These are phyloP conservation scores for Pezicula neosporulosa DNA, from an alignment of 2,329 filamentous ascomycete genomes.

Conservation along the genomic window DNA sequence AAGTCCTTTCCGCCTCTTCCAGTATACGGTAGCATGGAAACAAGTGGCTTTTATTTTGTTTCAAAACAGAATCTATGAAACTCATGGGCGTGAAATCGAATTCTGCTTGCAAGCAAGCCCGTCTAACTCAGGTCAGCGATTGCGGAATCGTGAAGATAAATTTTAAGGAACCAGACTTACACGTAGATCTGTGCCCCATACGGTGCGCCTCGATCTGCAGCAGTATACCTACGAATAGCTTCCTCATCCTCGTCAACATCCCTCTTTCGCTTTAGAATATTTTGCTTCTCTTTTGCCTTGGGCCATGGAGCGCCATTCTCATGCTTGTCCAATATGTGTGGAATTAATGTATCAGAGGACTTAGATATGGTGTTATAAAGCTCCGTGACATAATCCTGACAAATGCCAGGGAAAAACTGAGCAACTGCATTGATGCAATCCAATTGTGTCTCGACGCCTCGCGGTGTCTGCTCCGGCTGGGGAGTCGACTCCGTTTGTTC, in stretches of 20 bases:
- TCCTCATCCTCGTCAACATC: conserved; percentile 31
- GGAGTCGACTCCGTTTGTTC: no score
- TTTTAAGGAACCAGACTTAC: neutral
- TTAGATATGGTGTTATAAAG: conserved; percentile 28
- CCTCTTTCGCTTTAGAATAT: conserved; percentile 32
- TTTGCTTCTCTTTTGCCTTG: conserved; percentile 33
- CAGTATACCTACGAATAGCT: conserved; percentile 28
- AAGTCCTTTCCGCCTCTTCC: conserved; percentile 32
- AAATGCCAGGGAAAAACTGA: conserved; percentile 44
- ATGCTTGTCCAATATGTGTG: conserved; percentile 37
- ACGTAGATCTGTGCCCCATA: conserved; percentile 7
- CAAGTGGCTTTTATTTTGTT: conserved; percentile 25
- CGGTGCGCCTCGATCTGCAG: conserved; percentile 21
- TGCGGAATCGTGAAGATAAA: neutral
- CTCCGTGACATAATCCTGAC: conserved; percentile 33
- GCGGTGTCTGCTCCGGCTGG: neutral
- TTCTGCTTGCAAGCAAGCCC: conserved; percentile 20
- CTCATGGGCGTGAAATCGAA: conserved; percentile 33
- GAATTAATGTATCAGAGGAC: conserved; percentile 24
- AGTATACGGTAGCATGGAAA: conserved; percentile 28
- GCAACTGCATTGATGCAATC: conserved; percentile 32
- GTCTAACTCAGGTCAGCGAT: conserved; percentile 13
- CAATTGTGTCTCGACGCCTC: conserved; percentile 5
- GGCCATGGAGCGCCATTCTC: conserved; percentile 37
- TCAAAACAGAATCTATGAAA: conserved; percentile 32